Percentiles rank a stretch among this genome's conserved stretches.
Conservation (phyloP, 2,329 filamentous ascomycete species). For the Sporothrix inflata region DNA sequence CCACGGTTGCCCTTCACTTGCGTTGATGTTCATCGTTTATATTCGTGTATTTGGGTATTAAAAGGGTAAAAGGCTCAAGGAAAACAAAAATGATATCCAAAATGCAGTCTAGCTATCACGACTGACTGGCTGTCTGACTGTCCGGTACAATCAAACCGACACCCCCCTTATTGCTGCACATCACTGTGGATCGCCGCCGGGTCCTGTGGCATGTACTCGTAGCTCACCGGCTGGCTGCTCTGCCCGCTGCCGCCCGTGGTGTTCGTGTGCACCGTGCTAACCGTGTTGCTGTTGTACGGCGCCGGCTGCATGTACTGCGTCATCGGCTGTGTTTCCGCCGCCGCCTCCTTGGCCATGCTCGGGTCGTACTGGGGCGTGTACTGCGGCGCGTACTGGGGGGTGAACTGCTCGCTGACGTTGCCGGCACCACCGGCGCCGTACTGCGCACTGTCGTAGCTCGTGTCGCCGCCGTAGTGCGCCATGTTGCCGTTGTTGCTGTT, state of each 20-base stretch:
- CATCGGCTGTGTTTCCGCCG: background rate
- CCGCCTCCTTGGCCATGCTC: constrained; percentile 6
- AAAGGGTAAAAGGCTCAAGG: background rate
- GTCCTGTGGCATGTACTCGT: background rate
- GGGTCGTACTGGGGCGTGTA: constrained; percentile 1
- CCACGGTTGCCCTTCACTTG: background rate
- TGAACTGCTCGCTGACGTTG: background rate
- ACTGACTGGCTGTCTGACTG: too few relatives aligned
- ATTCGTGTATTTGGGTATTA: constrained; percentile 12
- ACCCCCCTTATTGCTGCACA: background rate
- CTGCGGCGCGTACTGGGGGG: background rate
- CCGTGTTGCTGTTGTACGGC: background rate
- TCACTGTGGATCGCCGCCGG: constrained; percentile 6
- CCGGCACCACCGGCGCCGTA: background rate
- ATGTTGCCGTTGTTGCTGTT: background rate
- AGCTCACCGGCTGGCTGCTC: background rate
- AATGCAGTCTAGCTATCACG: background rate
- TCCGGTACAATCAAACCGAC: too few relatives aligned
- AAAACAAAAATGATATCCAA: constrained; percentile 8
- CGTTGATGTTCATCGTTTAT: background rate
- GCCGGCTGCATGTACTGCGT: constrained; percentile 1
- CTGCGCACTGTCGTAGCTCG: background rate
- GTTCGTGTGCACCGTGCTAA: background rate
- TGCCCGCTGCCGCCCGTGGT: background rate
- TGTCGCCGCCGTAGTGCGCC: background rate